Base-by-base conservation (phyloP, 768 basidiomycete genomes). In the Mycena galopus region DNA sequence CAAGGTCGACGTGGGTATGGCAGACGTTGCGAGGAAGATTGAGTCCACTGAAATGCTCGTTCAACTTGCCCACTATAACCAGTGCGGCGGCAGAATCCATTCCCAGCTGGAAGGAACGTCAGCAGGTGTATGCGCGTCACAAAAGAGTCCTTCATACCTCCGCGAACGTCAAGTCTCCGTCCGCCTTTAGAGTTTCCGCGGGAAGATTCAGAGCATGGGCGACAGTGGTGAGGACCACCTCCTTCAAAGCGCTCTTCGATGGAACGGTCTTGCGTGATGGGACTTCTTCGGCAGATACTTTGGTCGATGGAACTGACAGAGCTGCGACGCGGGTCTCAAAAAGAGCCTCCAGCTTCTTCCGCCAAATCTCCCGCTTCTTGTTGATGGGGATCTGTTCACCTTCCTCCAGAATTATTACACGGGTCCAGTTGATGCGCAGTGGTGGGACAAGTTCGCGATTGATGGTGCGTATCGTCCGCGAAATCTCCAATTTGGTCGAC, bases 61-160 rank as follows among this genome's bases (percentile, higher is more conserved):
- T n/a, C n/a, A n/a, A n/a, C n/a, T n/a, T n/a, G n/a, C n/a, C n/a
- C n/a, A n/a, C n/a, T n/a, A n/a, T 83, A 56, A 71, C 70, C 10
- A 78, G 77, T 9, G 82, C 81, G 76, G 81, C 81, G 12, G 79
- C 71, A 1, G 82, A 83, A 68, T 82, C 81, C 81, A 83, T 82
- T 53, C 82, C 82, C 12, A 83, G 78, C 81, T 83, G 21, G 3
- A 53, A 21, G 27, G 75, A 55, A 42, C 30, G 37, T 37, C 35
- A 37, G 16, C 35, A 57, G 12, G 23, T 37, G 63, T 16, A 58
- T 7, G 27, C 11, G 2, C 47, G 23, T 12, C 21, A 5, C 3
- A 19, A 35, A 59, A 17, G 1, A 4, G 71, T 7, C 35, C 21
- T 25, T 58, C 33, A 37, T 62, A n/a, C n/a, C n/a, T n/a, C n/a